Conservation (phyloP, 164 flowering plant species). For the Nymphaea colorata region DNA sequence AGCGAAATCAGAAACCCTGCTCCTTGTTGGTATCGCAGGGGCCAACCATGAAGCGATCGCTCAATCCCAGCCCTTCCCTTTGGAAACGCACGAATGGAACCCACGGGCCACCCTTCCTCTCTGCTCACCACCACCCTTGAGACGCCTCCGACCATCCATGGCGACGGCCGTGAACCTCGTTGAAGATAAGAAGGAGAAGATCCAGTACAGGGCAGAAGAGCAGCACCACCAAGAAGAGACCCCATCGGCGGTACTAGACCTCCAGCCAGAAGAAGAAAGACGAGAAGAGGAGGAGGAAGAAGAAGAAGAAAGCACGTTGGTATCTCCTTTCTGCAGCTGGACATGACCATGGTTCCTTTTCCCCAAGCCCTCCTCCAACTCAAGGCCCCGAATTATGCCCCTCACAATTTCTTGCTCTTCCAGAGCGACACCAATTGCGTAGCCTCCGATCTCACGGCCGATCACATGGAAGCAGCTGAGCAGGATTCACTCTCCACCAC, state of each 20-base stretch:
- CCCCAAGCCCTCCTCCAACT: constrained; percentile 4
- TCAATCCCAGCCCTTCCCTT: background rate
- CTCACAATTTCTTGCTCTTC: background rate
- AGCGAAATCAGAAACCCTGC: constrained; percentile 45
- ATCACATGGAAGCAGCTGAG: constrained; percentile 57
- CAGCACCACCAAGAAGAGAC: no score
- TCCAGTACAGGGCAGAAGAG: no score
- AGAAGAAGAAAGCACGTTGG: constrained; percentile 6
- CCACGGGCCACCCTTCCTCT: background rate
- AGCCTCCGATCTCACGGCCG: constrained; percentile 26
- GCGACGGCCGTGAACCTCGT: background rate
- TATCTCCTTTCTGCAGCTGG: constrained; percentile 5
- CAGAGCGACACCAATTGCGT: background rate
- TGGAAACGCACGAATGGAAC: background rate
- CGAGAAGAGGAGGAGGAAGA: background rate
- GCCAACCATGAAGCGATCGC: constrained; percentile 12
- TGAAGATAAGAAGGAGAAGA: background rate
- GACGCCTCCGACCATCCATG: background rate
- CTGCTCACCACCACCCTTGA: background rate
- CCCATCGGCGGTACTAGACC: no score
- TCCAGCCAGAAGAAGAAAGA: background rate
- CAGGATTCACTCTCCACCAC: constrained; percentile 21
- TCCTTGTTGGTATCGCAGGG: constrained; percentile 17
- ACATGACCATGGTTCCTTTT: constrained; percentile 62
- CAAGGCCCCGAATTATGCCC: background rate